phyloP scores from a whole-genome alignment of 2,329 filamentous ascomycete genomes.

The Sarocladium brachiariae region DNA sequence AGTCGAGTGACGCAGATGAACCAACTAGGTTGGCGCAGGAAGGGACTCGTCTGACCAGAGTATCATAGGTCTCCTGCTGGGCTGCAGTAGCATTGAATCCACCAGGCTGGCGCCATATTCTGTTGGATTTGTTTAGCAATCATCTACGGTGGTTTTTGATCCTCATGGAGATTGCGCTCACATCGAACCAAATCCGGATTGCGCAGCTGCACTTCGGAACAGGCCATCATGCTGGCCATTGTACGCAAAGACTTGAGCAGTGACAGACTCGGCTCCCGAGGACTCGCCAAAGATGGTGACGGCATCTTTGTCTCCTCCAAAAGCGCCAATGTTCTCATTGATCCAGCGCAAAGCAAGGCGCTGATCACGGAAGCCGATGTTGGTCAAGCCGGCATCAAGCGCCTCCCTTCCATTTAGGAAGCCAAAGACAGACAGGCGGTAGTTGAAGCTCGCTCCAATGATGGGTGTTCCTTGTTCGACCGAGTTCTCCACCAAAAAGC shows the following conservation, averaged over 20 bases:
- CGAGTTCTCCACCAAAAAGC: constrained; percentile 29
- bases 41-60: constrained; percentile 17
- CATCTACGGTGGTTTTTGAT: too few relatives aligned
- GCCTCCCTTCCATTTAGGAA: constrained; percentile 36
- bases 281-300: constrained; percentile 50
- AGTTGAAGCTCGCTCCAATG: constrained; percentile 37
- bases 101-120: constrained; percentile 16
- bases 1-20: constrained; percentile 25
- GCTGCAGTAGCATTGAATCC: constrained; percentile 17
- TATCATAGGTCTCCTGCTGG: constrained; percentile 19
- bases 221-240: constrained; percentile 48
- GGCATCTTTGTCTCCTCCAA: constrained; percentile 44
- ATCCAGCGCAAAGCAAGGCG: constrained; percentile 46
- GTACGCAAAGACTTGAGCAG: constrained; percentile 44
- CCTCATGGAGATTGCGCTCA: background rate
- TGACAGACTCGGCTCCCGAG: constrained; percentile 37
- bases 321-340: constrained; percentile 41
- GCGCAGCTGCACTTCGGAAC: constrained; percentile 46
- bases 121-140: background rate
- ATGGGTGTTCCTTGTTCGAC: constrained; percentile 27
- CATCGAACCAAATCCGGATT: constrained; percentile 31
- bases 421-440: constrained; percentile 31
- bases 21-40: constrained; percentile 24
- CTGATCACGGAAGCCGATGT: constrained; percentile 48
- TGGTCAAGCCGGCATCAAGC: constrained; percentile 32